Base-by-base conservation (phyloP, 805 yeast species). In the Myxozyma nipponensis region DNA sequence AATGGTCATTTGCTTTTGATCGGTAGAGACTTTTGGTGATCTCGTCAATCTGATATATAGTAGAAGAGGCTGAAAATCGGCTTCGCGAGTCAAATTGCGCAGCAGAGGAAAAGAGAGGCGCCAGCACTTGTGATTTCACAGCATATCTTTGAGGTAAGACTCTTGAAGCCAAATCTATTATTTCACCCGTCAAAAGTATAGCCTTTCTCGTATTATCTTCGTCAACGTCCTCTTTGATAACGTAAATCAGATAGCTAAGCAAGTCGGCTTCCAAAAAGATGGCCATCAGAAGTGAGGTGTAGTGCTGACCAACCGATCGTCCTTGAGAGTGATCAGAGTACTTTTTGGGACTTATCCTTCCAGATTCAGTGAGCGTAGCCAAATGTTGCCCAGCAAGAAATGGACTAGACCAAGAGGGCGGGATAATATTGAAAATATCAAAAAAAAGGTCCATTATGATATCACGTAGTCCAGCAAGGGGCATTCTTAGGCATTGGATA, bases 381-480 rank as follows among this genome's bases (percentile, higher is more conserved):
- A 57, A 50, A 30, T 58, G 47, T 23, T 62, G 57, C 13, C 68
- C 69, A 9, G 68, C 69, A 21, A 62, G 40, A 46, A 60, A 66
- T n/a, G 69, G 60, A 13, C 66, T 56, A 2, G 66, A 53, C 83
- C 85, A 79, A 0, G 84, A 78, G 18, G 84, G 66, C 1, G 79
- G 71, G 60, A 73, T 73, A 13, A 86, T 78, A 50, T 82, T 69
- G 39, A 93, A 70, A 3, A 84, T 69, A 60, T 85, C 90, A 39
- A 82, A 74, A 37, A 90, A 72, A 2, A 89, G 72, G 61, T 87
- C 95, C 57, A 91, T 69, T 17, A 90, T 63, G 25, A 81, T 77
- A 32, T 78, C 82, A 17, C 61, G 39, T 3, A 83, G 67, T 35
- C 73, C 65, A 1, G 79, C 72, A 9, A 79, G 76, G n/a, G 80